Evolutionary conservation across 345 rosid species (phyloP), one percentile per base, ranked within the genome.

Genomic region (Noccaea bulbosa): DNA sequence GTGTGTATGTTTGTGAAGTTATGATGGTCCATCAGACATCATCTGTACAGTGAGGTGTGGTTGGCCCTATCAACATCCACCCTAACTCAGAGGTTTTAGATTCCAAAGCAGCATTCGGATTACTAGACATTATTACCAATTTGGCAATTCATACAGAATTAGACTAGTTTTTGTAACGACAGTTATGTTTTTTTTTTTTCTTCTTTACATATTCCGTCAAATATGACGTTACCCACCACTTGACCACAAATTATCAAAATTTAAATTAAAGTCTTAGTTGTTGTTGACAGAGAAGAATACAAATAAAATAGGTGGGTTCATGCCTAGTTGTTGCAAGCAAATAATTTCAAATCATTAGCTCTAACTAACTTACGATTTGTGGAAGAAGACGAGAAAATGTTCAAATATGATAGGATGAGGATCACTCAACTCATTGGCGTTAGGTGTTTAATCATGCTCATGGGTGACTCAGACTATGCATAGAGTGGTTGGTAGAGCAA

Each of bases 11-110:
- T 20, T 20, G 22, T 20, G 22, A 20, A 20, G n/a, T 20, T 20
- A 20, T 65, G 65, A 53, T 44, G 57, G 76, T 63, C 64, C 65
- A 72, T 63, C 24, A 39, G 76, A 64, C 70, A 53, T 39, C 54
- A 66, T 59, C 30, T 41, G 49, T 44, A 49, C 22, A 41, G 39
- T 66, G 73, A 60, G 56, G 69, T 60, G 39, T 66, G 62, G 38
- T 57, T 51, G 55, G 62, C 11, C 78, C 73, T 67, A 67, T 60
- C 73, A 59, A 63, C 62, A 57, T 57, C 53, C 49, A 39, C 63
- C 57, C 32, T 51, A 51, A 59, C 62, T 74, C 57, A 39, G 35
- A 65, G 27, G 45, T 61, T 67, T 58, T 35, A 72, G 63, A 63
- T 51, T 59, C 62, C 46, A 59, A 15, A 59, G 47, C 67, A 49